A percentile compares a stretch with the other conserved stretches of the same genome.
These are phyloP conservation scores for Allantophomopsis lycopodina DNA, from an alignment of 2,329 filamentous ascomycete species.

Conservation along the genomic window DNA sequence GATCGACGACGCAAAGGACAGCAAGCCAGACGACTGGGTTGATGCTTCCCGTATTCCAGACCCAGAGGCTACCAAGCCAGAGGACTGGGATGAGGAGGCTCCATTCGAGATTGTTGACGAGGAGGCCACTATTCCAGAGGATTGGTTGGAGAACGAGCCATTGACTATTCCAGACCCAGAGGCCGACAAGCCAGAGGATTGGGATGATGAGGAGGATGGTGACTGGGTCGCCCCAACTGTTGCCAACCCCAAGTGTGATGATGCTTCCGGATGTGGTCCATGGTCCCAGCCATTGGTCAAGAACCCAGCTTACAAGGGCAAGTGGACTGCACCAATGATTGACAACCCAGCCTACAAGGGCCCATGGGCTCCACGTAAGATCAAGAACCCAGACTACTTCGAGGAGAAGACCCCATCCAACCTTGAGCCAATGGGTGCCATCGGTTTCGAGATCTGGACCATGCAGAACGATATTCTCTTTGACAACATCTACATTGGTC, in stretches of 20 bases:
- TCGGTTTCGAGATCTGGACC: conserved; percentile 99
- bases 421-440: conserved; percentile 96
- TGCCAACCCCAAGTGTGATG: conserved; percentile 90
- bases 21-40: conserved; percentile 92
- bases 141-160: conserved; percentile 91
- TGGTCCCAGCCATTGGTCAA: conserved; percentile 87
- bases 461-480: conserved; percentile 99
- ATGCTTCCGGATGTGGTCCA: conserved; percentile 83
- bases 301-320: conserved; percentile 98
- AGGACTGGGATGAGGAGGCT: conserved; percentile 98
- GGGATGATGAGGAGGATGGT: conserved; percentile 99
- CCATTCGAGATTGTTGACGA: conserved; percentile 93
- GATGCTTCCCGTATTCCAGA: conserved; percentile 85
- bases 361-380: conserved; percentile 86
- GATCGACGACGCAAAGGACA: conserved; percentile 89
- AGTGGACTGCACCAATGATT: conserved; percentile 85
- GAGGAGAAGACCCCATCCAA: conserved; percentile 96
- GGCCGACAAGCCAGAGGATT: conserved; percentile 95
- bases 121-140: conserved; percentile 79
- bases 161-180: conserved; percentile 78
- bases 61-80: conserved; percentile 88
- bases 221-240: conserved; percentile 89
- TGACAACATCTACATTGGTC: conserved; percentile 99
- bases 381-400: conserved; percentile 89
- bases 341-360: conserved; percentile 99